phyloP scores from a whole-genome alignment of 805 yeast species.

The Yarrowia yakushimensis region DNA sequence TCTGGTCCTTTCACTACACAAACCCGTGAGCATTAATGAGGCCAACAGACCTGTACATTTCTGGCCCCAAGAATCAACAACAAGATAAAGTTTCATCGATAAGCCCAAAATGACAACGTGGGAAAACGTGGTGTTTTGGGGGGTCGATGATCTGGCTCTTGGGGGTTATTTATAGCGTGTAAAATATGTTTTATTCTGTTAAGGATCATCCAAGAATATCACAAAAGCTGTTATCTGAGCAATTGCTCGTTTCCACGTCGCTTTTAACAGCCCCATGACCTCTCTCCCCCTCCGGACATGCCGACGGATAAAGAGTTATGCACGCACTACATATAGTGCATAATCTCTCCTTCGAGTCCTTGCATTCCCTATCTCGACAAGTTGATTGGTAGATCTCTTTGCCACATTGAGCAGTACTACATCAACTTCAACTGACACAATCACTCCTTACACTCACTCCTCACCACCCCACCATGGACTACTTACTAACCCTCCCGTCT shows the following conservation, averaged over 20 bases:
- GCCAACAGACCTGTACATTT: too few species aligned
- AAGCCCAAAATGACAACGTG: conserved; percentile 12
- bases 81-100: conserved; percentile 3
- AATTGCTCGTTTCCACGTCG: neutral
- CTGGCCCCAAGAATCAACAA: too few species aligned
- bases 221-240: neutral
- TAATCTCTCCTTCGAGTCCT: neutral
- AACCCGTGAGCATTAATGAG: too few species aligned
- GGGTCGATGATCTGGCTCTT: neutral
- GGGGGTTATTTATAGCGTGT: neutral
- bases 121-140: neutral
- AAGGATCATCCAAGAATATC: too few species aligned
- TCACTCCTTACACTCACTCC: neutral
- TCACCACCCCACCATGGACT: conserved; percentile 29
- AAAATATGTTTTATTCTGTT: neutral
- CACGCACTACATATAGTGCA: conserved; percentile 14
- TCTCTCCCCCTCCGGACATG: conserved; percentile 1
- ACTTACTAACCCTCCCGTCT: conserved; percentile 50
- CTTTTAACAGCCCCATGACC: neutral
- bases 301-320: conserved; percentile 7
- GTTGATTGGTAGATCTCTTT: neutral
- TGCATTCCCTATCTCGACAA: neutral
- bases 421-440: too few species aligned
- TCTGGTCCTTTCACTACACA: too few species aligned
- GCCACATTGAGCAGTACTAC: too few species aligned